Percentiles rank a stretch among this genome's conserved stretches.
Conservation (phyloP, 2,329 filamentous ascomycete genomes). For the Trichoderma aggressivum region DNA sequence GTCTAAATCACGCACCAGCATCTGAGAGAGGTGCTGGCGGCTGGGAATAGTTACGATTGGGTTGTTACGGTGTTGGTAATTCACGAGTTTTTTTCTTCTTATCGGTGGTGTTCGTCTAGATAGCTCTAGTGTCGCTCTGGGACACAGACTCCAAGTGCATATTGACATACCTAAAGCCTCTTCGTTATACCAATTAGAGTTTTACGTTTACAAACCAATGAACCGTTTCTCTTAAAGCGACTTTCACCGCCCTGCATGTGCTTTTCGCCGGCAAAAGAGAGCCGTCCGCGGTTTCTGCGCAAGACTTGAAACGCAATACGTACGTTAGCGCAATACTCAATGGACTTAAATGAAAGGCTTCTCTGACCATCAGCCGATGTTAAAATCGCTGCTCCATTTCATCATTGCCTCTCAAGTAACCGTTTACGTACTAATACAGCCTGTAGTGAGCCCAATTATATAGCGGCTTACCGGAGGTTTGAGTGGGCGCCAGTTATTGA, state of each 20-base stretch:
- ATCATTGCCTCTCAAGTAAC: neutral
- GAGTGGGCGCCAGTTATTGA: neutral
- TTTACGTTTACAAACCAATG: neutral
- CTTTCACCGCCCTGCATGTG: neutral
- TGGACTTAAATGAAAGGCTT: neutral
- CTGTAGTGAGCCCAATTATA: neutral
- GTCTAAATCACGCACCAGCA: neutral
- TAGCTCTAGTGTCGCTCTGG: neutral
- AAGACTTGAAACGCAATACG: neutral
- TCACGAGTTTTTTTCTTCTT: neutral
- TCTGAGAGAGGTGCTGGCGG: neutral
- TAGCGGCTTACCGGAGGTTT: neutral
- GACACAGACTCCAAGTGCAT: neutral
- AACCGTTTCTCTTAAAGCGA: neutral
- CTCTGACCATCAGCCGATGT: neutral
- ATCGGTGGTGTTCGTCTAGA: constrained; percentile 21
- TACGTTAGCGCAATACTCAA: neutral
- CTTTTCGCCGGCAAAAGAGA: neutral
- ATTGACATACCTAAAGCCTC: neutral
- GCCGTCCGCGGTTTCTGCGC: neutral
- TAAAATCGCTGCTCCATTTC: neutral
- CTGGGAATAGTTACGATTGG: neutral
- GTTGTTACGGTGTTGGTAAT: neutral
- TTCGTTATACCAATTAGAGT: neutral
- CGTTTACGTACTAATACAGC: neutral